Base-by-base conservation (phyloP, 2,329 filamentous ascomycete genomes). In the Aspergillus transmontanensis region DNA sequence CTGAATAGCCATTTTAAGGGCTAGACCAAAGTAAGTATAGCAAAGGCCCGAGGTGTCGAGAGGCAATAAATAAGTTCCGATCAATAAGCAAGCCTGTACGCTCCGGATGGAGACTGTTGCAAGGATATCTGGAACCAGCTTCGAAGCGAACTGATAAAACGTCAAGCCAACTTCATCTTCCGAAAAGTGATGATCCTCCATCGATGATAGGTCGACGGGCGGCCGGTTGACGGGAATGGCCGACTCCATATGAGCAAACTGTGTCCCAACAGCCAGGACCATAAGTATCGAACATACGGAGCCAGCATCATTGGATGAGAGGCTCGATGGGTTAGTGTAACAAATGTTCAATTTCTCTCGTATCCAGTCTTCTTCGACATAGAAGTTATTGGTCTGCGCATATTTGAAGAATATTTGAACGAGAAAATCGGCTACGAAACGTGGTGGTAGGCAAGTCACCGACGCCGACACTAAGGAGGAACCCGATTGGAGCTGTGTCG, bases 1-100 rank as follows among this genome's bases (percentile, higher is more conserved):
- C 64, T 87, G 85, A 16, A 87, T 86, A 1, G 85, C 85, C 62
- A 87, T 75, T 63, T 85, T 86, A 48, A 87, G 75, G 2, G 84
- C 83, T 14, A 87, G 71, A 7, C 84, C 84, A 54, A 86, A 78
- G 65, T 87, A 87, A 3, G 84, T 85, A 66, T 86, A 87, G 2
- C 83, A 83, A 23, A 87, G 72, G 0, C 85, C 85, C 1, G 84
- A 85, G 0, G 85, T 82, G 69, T 87, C 85, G 0, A 87, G 76
- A 0, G 85, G 85, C 6, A 87, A 73, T 1, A 84, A 76, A 65
- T 86, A 87, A 11, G 86, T 80, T 2, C 84, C 85, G 16, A 87
- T 82, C 26, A 87, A 75, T 9, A 87, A 72, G 77, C 84, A 86
- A 1, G 84, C 85, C 68, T 87, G 85, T 0, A 87, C 85, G 65